A percentile compares a stretch with the other conserved stretches of the same genome.
These are phyloP conservation scores for Solanum hybrid DNA, from an alignment of 305 asterid genomes.

Conservation along the genomic window DNA sequence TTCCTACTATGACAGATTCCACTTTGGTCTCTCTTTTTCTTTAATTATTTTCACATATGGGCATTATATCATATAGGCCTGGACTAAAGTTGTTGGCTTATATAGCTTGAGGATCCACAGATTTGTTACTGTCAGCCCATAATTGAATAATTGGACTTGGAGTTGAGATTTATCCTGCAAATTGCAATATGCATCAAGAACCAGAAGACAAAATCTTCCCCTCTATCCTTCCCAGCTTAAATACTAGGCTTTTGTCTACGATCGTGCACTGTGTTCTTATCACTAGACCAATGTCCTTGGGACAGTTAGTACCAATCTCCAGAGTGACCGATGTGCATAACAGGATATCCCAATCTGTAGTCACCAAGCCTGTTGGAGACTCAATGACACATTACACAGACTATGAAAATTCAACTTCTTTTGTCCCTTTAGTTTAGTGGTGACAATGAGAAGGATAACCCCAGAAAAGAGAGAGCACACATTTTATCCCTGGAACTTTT, in stretches of 20 bases:
- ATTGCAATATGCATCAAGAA: background rate
- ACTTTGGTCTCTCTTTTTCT: background rate
- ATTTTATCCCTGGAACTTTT: background rate
- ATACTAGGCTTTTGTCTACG: background rate
- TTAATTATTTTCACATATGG: too few relatives aligned
- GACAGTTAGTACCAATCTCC: background rate
- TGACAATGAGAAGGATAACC: background rate
- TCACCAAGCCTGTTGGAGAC: background rate
- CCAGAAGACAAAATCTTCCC: background rate
- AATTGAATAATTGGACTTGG: background rate
- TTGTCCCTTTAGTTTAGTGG: background rate
- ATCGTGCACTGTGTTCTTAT: background rate
- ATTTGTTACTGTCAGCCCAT: background rate
- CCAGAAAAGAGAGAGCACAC: background rate
- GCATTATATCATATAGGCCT: background rate
- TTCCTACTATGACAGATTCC: background rate
- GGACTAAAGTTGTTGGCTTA: background rate
- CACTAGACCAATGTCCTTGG: background rate
- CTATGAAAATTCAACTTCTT: background rate
- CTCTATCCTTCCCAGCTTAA: background rate
- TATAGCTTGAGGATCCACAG: background rate
- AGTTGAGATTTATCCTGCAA: background rate
- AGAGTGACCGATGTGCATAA: background rate
- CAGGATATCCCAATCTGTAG: background rate
- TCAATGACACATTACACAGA: background rate